These are phyloP conservation scores for Sordaria brevicollis DNA, from an alignment of 495 filamentous ascomycete genomes.

Conservation along the genomic window DNA sequence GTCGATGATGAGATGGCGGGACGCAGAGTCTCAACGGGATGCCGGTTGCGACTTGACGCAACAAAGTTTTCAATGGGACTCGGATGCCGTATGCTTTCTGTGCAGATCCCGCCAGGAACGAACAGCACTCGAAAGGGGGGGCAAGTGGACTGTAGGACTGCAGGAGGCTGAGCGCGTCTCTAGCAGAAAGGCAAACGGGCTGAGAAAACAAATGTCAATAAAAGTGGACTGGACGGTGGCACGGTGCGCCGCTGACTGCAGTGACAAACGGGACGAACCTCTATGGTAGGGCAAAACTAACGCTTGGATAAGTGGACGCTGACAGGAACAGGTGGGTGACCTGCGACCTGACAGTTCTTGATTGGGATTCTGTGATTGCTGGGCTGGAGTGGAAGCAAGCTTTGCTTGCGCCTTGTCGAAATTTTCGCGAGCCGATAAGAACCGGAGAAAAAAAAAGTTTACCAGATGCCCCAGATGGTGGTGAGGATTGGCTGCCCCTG, in stretches of 20 bases:
- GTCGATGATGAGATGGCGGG: not conserved
- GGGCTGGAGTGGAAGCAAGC: too few species aligned
- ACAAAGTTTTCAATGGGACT: not conserved
- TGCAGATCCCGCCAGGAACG: not conserved
- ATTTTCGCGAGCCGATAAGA: not conserved
- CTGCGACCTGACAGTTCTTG: not conserved
- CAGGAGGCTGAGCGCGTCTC: not conserved
- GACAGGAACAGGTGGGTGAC: not conserved
- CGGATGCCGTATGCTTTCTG: not conserved
- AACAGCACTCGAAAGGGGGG: not conserved
- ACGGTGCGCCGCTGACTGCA: not conserved
- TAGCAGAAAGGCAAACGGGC: not conserved
- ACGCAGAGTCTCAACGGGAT: not conserved
- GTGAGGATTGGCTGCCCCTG: constrained; percentile 3
- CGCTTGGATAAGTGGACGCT: not conserved
- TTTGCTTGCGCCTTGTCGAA: not conserved
- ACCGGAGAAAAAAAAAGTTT: constrained; percentile 1
- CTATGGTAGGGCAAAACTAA: not conserved
- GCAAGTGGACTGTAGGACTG: not conserved
- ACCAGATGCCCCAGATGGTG: not conserved
- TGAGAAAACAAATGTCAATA: not conserved
- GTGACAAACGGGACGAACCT: not conserved
- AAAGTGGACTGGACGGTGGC: not conserved
- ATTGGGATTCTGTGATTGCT: not conserved
- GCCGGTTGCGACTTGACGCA: not conserved